These are phyloP conservation scores for Effrenium voratum DNA, from an alignment of 73 alveolate species.

Conservation along the genomic window DNA sequence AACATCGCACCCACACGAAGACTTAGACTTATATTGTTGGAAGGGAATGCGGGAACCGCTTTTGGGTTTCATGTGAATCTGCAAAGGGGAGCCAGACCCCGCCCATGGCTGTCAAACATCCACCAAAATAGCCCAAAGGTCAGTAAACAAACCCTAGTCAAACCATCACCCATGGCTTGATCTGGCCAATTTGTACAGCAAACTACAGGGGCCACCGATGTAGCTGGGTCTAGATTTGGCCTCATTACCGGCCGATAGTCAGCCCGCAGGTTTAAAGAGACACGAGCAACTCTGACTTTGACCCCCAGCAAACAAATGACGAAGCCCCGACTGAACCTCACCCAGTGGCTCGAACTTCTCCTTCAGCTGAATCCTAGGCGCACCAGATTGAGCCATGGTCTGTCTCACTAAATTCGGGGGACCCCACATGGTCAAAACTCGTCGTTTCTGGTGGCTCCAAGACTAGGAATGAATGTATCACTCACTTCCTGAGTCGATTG, in stretches of 20 bases:
- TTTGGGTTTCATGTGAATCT: too few species aligned
- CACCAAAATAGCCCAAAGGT: too few species aligned
- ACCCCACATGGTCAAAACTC: background rate
- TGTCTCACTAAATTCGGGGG: background rate
- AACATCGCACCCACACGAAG: too few species aligned
- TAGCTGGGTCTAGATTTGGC: background rate
- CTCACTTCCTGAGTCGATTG: background rate
- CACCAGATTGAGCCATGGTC: too few species aligned
- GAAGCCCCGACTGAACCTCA: background rate
- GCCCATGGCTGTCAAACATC: too few species aligned
- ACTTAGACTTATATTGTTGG: too few species aligned
- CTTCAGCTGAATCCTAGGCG: constrained; percentile 63
- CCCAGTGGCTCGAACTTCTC: constrained; percentile 64
- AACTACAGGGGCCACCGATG: background rate
- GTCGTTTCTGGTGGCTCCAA: background rate
- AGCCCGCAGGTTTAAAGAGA: background rate
- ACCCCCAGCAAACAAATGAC: background rate
- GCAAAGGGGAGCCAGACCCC: too few species aligned
- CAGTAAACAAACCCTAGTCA: background rate
- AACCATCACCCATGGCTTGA: background rate
- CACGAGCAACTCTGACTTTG: background rate
- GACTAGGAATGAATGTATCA: background rate
- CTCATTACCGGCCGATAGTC: background rate
- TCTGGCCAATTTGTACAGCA: background rate
- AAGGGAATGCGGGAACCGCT: too few species aligned